Evolutionary conservation across 805 yeast genomes (phyloP), one percentile per base, ranked within the genome.

Genomic region (Nadsonia fulvescens): DNA sequence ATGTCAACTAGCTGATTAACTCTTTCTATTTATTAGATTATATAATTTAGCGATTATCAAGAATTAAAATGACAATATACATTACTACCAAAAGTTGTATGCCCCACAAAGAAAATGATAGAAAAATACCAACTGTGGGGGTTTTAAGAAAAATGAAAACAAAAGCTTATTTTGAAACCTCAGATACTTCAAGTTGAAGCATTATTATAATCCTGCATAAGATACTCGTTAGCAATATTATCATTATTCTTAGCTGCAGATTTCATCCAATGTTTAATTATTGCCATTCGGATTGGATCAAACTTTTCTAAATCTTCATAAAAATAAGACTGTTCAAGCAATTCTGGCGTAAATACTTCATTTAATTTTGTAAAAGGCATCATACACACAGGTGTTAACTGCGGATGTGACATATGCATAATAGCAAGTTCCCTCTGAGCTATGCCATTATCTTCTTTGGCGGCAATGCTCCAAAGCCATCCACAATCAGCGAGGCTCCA

Each of bases 251-350:
- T 24, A 8, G 45, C 40, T 2, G 46, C 45, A 13, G 23, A 25
- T 6, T 30, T 8, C 46, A 42, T 42, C 43, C 43, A 41, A 22
- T 42, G 45, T 25, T 34, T 35, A 24, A 39, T 32, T n/a, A 42
- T 28, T 4, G 45, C 43, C 46, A 42, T 42, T 14, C 45, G 36
- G 12, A 41, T 29, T 4, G 46, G 46, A 24, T 42, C 44, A 18
- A 32, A 31, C 27, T 42, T 42, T 25, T 42, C 46, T 23, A 25
- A 20, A 23, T 25, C 28, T 10, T 20, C 28, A n/a, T n/a, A n/a
- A n/a, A n/a, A n/a, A n/a, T n/a, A n/a, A n/a, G n/a, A 24, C 15
- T 38, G 38, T 16, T 35, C 38, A 18, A 33, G 18, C 6, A 37
- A 16, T 5, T 29, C 13, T 9, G 38, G 23, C 8, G 28, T 35